Evolutionary conservation across 192 early-diverging fungal species (phyloP).

Genomic region (Geranomyces variabilis): DNA sequence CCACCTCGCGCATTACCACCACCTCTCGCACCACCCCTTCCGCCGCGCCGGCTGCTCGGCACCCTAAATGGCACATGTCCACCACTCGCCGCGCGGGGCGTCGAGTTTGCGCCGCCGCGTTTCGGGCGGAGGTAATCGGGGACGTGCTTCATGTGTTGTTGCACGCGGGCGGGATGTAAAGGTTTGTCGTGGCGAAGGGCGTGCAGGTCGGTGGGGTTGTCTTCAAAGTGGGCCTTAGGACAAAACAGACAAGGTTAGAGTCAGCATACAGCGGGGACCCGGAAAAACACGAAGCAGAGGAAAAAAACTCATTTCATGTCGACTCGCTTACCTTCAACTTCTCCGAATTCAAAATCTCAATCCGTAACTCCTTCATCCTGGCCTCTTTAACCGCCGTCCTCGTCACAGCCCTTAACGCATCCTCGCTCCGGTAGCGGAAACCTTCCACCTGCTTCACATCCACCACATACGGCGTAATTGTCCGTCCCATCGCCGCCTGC

Average conservation of each 20-base stretch:
- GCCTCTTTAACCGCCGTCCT: conserved; percentile 80
- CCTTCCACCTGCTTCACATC: conserved; percentile 88
- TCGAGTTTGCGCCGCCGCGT: conserved; percentile 17
- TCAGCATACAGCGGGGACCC: too few relatives aligned
- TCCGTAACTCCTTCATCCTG: conserved; percentile 91
- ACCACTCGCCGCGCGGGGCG: neutral
- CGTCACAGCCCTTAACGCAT: conserved; percentile 83
- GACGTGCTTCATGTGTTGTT: conserved; percentile 89
- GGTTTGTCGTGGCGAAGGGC: conserved; percentile 90
- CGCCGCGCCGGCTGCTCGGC: conserved; percentile 17
- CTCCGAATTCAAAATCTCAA: conserved; percentile 93
- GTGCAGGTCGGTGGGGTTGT: conserved; percentile 90
- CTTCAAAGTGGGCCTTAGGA: conserved; percentile 85
- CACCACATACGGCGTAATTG: conserved; percentile 81
- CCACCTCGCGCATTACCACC: conserved; percentile 32
- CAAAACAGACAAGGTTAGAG: too few relatives aligned
- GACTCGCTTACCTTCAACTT: conserved; percentile 87
- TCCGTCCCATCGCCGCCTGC: conserved; percentile 52
- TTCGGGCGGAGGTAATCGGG: conserved; percentile 93
- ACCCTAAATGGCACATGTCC: conserved; percentile 42
- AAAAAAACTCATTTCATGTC: too few relatives aligned
- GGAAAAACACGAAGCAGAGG: too few relatives aligned
- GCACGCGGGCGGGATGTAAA: conserved; percentile 79
- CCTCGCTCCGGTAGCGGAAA: conserved; percentile 88
- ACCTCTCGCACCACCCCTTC: conserved; percentile 24